Base-by-base conservation (phyloP, 2,329 filamentous ascomycete genomes). In the Thielaviopsis musarum region DNA sequence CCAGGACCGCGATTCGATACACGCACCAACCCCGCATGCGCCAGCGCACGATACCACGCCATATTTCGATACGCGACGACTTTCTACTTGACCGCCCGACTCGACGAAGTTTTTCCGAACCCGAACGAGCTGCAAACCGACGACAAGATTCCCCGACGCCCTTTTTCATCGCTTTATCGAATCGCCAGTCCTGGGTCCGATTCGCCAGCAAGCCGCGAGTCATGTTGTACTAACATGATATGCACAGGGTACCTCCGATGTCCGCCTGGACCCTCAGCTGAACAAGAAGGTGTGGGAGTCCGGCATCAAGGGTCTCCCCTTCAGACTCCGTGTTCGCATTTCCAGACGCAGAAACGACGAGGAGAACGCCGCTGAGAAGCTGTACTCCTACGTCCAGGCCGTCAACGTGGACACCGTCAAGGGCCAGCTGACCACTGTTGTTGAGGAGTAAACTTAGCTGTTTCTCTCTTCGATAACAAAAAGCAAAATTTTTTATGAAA, bases 231-330 rank as follows among this genome's bases (percentile, higher is more conserved):
- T 56, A 57, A 57, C 61, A 59, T 59, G 51, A 13, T 41, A 15
- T 52, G 30, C 57, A 62, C 69, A 98, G 93, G 91, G 91, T 74
- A 98, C 93, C 78, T 77, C 82, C 71, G 93, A 98, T 74, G 93
- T 98, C 78, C 93, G 93, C 70, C 79, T 98, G 73, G 93, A 98
- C 83, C 93, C 93, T 72, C 87, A 93, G 80, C 80, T 98, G 72
- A 98, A 98, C 87, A 98, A 98, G 88, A 97, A 98, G 84, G 91
- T 98, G 75, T 98, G 93, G 93, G 93, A 98, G 80, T 81, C 86
- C 73, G 93, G 93, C 76, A 85, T 98, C 82, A 98, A 97, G 88
- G 94, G 93, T 72, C 91, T 96, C 68, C 89, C 91, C 68, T 97
- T 86, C 87, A 87, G 94, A 77, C 82, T 98, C 70, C 91, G 93